phyloP scores from a whole-genome alignment of 2,329 filamentous ascomycete genomes.

The Neonectria ditissima region DNA sequence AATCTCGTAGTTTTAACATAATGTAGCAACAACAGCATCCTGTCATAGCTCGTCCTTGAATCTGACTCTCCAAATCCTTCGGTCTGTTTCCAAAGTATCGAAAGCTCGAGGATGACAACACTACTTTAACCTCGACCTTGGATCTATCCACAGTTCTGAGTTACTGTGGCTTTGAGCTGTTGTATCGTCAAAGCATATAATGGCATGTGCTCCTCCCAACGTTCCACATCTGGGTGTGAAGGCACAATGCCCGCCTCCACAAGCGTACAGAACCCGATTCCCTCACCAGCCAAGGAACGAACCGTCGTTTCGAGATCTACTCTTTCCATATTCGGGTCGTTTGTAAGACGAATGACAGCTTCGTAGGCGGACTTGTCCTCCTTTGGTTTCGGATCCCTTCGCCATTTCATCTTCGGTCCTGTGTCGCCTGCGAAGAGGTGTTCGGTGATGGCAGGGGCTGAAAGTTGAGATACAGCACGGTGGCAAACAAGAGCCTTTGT shows the following conservation, averaged over 20 bases:
- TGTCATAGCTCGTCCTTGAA: no score
- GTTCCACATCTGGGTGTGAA: background rate
- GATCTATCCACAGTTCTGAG: background rate
- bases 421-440: background rate
- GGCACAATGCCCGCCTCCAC: constrained; percentile 4
- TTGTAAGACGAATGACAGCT: background rate
- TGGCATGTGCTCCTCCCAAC: background rate
- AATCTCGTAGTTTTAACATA: no score
- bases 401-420: background rate
- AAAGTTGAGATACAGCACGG: background rate
- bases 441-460: background rate
- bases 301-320: constrained; percentile 14
- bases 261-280: constrained; percentile 19
- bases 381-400: no score
- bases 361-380: background rate
- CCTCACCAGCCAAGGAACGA: constrained; percentile 5
- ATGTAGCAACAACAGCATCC: no score
- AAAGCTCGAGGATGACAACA: no score
- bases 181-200: background rate
- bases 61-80: no score
- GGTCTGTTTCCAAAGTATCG: no score
- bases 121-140: no score
- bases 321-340: background rate
- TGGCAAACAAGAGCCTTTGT: background rate
- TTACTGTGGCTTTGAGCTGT: background rate